These are phyloP conservation scores for Wickerhamomyces xylosicus DNA, from an alignment of 805 yeast genomes.

Conservation along the genomic window DNA sequence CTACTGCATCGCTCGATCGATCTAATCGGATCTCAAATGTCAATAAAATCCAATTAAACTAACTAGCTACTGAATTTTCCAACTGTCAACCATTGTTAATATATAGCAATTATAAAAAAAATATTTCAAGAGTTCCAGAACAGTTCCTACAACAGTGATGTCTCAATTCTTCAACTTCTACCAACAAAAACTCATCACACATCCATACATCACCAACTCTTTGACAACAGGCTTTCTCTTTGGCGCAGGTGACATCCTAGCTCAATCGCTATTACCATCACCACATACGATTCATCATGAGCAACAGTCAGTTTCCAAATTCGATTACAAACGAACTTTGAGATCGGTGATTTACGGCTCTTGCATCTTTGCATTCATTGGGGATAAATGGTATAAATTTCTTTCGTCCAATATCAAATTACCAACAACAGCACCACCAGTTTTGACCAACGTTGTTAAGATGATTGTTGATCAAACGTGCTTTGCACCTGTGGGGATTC, in stretches of 20 bases:
- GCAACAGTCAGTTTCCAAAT: not conserved
- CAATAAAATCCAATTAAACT: too few relatives aligned
- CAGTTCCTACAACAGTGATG: not conserved
- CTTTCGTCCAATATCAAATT: slow-evolving; percentile 31
- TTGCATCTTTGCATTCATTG: slow-evolving; percentile 65
- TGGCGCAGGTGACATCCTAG: slow-evolving; percentile 67
- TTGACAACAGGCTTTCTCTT: slow-evolving; percentile 49
- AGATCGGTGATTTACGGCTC: slow-evolving; percentile 69
- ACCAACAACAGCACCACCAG: slow-evolving; percentile 19
- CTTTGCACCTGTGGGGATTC: slow-evolving; percentile 75
- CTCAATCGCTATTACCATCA: slow-evolving; percentile 43
- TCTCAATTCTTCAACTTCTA: slow-evolving; percentile 10
- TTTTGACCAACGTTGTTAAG: slow-evolving; percentile 29
- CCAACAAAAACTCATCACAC: slow-evolving; percentile 22
- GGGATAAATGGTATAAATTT: slow-evolving; percentile 56
- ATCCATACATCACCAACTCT: slow-evolving; percentile 46
- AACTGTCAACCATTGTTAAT: too few relatives aligned
- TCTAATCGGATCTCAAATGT: too few relatives aligned
- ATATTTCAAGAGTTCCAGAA: too few relatives aligned
- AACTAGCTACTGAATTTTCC: too few relatives aligned
- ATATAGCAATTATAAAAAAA: too few relatives aligned
- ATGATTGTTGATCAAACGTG: slow-evolving; percentile 62
- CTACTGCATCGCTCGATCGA: too few relatives aligned
- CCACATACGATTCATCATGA: slow-evolving; percentile 1
- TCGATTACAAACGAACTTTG: slow-evolving; percentile 44